Percentiles rank a stretch among this genome's conserved stretches.
Conservation (phyloP, 1,284 basidiomycete species). For the Rhodotorula glutinis region DNA sequence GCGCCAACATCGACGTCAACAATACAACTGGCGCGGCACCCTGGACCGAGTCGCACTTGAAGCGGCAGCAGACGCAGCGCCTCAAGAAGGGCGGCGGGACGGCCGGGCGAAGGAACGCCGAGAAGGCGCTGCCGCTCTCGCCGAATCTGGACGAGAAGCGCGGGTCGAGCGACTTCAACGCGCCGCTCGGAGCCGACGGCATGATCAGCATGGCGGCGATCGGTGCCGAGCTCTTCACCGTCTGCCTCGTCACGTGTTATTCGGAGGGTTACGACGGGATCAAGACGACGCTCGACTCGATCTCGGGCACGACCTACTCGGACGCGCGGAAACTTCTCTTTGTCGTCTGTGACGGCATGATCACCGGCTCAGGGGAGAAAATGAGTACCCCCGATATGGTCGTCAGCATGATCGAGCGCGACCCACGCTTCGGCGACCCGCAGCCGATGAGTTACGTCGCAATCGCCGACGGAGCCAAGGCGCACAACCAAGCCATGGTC, state of each 20-base stretch:
- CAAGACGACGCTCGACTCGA: conserved; percentile 85
- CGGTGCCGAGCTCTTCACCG: conserved; percentile 87
- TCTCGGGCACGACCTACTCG: conserved; percentile 84
- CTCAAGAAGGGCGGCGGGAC: conserved; percentile 14
- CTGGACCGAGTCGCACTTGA: conserved; percentile 56
- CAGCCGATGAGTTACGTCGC: conserved; percentile 91
- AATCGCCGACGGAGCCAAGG: conserved; percentile 83
- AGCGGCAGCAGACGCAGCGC: conserved; percentile 34
- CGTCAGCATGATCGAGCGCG: conserved; percentile 85
- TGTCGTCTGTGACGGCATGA: conserved; percentile 97
- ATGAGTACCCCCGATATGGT: conserved; percentile 94
- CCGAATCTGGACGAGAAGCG: conserved; percentile 38
- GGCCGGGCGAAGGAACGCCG: conserved; percentile 46
- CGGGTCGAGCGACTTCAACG: conserved; percentile 51
- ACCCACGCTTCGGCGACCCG: conserved; percentile 93
- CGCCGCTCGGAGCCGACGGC: conserved; percentile 47
- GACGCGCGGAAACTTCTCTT: conserved; percentile 89
- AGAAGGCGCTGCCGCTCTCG: conserved; percentile 33
- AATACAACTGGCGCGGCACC: conserved; percentile 87
- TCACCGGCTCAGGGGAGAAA: conserved; percentile 94
- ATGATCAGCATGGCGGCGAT: conserved; percentile 80
- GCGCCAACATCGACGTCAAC: conserved; percentile 84
- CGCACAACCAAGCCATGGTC: conserved; percentile 92
- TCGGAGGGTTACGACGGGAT: conserved; percentile 93
- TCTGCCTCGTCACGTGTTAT: conserved; percentile 96